Percentiles rank a stretch among this genome's conserved stretches.
Evolutionary conservation across 352 stramenopile species (phyloP).

Genomic region (Saprolegnia diclina): DNA sequence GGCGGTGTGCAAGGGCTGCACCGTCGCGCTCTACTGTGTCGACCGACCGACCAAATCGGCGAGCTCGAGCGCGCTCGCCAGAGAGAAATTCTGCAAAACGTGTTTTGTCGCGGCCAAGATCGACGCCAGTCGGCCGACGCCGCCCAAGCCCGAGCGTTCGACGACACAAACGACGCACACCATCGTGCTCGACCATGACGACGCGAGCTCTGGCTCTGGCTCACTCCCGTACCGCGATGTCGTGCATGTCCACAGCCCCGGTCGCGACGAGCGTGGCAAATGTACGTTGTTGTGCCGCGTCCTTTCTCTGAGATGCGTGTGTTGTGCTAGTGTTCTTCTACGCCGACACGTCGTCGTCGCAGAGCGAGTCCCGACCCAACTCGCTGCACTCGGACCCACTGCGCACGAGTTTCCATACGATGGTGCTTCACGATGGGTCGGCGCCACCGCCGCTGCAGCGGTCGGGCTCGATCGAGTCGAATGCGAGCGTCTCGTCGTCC

Average conservation of each 20-base stretch:
- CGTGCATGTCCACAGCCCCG: slow-evolving; percentile 8
- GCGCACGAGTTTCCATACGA: background rate
- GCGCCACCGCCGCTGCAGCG: background rate
- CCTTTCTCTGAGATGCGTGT: background rate
- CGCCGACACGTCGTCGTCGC: background rate
- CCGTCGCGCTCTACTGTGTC: slow-evolving; percentile 14
- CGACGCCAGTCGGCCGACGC: background rate
- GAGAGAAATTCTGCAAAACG: slow-evolving; percentile 26
- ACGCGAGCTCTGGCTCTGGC: background rate
- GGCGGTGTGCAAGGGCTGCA: slow-evolving; percentile 19
- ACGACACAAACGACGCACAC: background rate
- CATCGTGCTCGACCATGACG: background rate
- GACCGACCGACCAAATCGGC: slow-evolving; percentile 19
- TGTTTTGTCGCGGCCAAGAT: slow-evolving; percentile 24
- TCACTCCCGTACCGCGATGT: background rate
- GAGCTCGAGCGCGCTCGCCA: slow-evolving; percentile 7
- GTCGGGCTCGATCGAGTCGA: background rate
- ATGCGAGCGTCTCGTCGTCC: background rate
- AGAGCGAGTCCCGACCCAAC: background rate
- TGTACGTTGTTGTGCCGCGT: slow-evolving; percentile 2
- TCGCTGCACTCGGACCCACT: background rate
- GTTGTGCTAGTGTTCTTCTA: slow-evolving; percentile 19
- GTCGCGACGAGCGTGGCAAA: background rate
- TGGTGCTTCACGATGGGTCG: background rate
- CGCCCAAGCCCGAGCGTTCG: background rate